Base-by-base conservation (phyloP, 208 protist genomes). In the Crithidia expoeki region DNA sequence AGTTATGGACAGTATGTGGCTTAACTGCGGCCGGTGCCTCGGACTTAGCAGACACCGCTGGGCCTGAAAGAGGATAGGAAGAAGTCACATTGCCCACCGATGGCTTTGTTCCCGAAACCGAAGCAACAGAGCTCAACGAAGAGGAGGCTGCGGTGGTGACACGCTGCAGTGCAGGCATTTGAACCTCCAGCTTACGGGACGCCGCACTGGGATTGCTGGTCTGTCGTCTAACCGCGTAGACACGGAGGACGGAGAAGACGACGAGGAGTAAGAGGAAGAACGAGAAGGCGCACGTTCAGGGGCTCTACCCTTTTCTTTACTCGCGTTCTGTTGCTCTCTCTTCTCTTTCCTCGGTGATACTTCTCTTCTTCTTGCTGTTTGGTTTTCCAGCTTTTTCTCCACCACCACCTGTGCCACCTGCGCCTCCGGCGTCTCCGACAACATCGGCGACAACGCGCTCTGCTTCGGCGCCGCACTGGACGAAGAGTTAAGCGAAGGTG, bases 1-100 rank as follows among this genome's bases (percentile, higher is more conserved):
- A 73, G 40, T 76, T 75, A 50, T 59, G 61, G 32, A 50, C 44
- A 4, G 57, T n/a, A 28, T 62, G 42, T 10, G 32, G 19, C 12
- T 32, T 42, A 0, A 44, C 14, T 17, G 50, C 30, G 21, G 49
- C 6, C 27, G 49, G 14, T 49, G 53, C n/a, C n/a, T n/a, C 53
- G 1, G 49, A 19, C 52, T 56, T 46, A 4, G 56, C 23, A 34
- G 50, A 25, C 46, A 55, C 36, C 2, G 36, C 63, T 19, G 42
- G 25, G 19, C 19, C 57, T 17, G 32, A 9, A n/a, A 33, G 23
- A 4, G 10, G 2, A 17, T 11, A 6, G 44, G 34, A 28, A 1
- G 42, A 10, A 1, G 32, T 30, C 11, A 40, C 32, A 17, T 38
- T 23, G 44, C 55, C 25, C 14, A 64, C 23, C 23, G 55, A 56